Base-by-base conservation (phyloP, 1,284 basidiomycete species). In the Fomitopsis palustris region DNA sequence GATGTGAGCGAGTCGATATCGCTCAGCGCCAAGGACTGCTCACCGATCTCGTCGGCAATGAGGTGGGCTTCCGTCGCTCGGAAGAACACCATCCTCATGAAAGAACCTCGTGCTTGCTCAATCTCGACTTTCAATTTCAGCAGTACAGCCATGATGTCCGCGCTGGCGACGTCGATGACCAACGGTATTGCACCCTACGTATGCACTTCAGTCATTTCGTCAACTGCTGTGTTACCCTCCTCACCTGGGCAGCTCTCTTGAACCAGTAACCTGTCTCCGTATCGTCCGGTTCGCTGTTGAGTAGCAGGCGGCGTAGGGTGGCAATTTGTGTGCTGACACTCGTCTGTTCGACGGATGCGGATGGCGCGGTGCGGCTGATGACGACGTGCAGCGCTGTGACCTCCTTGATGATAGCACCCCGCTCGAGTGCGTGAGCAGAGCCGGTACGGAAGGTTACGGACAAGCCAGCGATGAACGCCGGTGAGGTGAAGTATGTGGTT, bases 61-160 rank as follows among this genome's bases (percentile, higher is more conserved):
- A 90, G 74, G 72, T 91, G 82, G 4, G 90, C 82, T 73, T 96
- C 93, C 0, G 83, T 78, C 0, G 85, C 93, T 5, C 92, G 91
- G 37, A 82, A 76, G 65, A 94, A 85, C 2, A 88, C 83, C 77
- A 90, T 77, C 54, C 80, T 78, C 72, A 88, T 80, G 12, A 74
- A 72, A 19, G 81, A 80, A 0, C 83, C 81, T 4, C 81, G 80
- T 37, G 76, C 77, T 43, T 77, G 76, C 58, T 93, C 90, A 19
- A 92, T 80, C 61, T 92, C 85, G 17, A 78, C 75, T 76, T 93
- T 93, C 57, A 96, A 74, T 35, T 83, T 76, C 42, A 96, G 73
- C 16, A 97, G 71, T 3, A 85, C 82, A 0, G 87, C 87, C 77
- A 95, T 93, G 61, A 85, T 77, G 67, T 94, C 67, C 1, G 66